Evolutionary conservation across 495 filamentous ascomycete genomes (phyloP).

Genomic region (Aspergillus sclerotioniger): DNA sequence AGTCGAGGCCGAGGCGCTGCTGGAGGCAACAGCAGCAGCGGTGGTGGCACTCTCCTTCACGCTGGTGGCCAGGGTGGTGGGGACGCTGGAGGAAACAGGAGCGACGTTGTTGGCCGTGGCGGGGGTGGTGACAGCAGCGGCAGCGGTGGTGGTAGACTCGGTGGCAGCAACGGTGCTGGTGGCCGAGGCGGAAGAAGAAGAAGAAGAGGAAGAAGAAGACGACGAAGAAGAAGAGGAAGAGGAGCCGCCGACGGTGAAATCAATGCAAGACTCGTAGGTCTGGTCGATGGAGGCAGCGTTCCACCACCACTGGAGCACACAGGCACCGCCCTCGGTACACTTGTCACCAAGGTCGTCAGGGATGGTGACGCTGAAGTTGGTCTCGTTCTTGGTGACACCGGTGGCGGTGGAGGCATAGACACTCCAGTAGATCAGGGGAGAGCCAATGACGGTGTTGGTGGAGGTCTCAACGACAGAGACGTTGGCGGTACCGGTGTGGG

Average conservation of each 20-base stretch:
- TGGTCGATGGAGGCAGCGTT: slow-evolving; percentile 62
- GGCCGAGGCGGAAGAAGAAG: too few relatives aligned
- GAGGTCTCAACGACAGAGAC: slow-evolving; percentile 66
- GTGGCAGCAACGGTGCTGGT: slow-evolving; percentile 17
- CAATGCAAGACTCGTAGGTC: slow-evolving; percentile 72
- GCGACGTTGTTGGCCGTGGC: slow-evolving; percentile 12
- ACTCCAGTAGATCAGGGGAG: slow-evolving; percentile 55
- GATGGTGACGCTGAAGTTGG: slow-evolving; percentile 63
- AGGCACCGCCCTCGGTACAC: slow-evolving; percentile 60
- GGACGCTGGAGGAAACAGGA: slow-evolving; percentile 7
- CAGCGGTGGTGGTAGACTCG: slow-evolving; percentile 11
- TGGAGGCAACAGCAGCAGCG: slow-evolving; percentile 3
- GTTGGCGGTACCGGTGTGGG: slow-evolving; percentile 65
- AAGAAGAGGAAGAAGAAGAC: slow-evolving; percentile 8
- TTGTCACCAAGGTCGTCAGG: slow-evolving; percentile 54
- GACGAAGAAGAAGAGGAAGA: slow-evolving; percentile 17
- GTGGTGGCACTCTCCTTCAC: slow-evolving; percentile 12
- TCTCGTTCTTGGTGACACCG: slow-evolving; percentile 54
- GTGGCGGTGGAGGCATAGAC: slow-evolving; percentile 52
- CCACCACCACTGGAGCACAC: slow-evolving; percentile 72
- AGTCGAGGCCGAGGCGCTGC: slow-evolving; percentile 3
- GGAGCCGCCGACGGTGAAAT: slow-evolving; percentile 57
- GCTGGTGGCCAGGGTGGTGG: slow-evolving; percentile 11
- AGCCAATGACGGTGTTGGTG: slow-evolving; percentile 56
- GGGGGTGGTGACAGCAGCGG: slow-evolving; percentile 15